These are phyloP conservation scores for Beta macrorhiza DNA, from an alignment of 179 eudicot genomes.

Conservation along the genomic window DNA sequence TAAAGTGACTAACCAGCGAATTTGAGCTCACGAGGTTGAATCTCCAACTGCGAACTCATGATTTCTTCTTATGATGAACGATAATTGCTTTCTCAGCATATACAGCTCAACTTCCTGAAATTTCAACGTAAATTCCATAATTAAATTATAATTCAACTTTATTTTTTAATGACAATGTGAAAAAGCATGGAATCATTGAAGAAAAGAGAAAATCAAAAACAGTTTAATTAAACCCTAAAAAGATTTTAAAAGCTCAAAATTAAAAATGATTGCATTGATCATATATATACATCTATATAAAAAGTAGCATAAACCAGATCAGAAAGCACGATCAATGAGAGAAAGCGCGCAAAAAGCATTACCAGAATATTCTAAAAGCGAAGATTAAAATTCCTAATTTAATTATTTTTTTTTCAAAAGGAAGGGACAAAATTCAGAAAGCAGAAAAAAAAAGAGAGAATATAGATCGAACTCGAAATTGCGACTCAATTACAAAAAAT, in stretches of 20 bases:
- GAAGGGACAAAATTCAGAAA: not conserved
- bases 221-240: slow-evolving; percentile 6
- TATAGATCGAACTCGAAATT: not conserved
- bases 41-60: slow-evolving; percentile 42
- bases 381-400: not conserved
- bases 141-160: not conserved
- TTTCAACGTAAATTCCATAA: not conserved
- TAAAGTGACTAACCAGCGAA: slow-evolving; percentile 33
- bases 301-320: slow-evolving; percentile 14
- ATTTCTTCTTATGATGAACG: slow-evolving; percentile 24
- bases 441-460: too few relatives aligned
- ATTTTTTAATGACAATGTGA: not conserved
- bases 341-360: slow-evolving; percentile 10
- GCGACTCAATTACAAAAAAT: not conserved
- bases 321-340: slow-evolving; percentile 14
- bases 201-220: not conserved
- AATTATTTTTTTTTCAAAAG: too few relatives aligned
- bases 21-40: slow-evolving; percentile 51
- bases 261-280: not conserved
- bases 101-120: not conserved
- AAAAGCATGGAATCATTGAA: slow-evolving; percentile 21
- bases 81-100: slow-evolving; percentile 3
- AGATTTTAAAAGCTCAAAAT: not conserved
- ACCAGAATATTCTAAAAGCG: slow-evolving; percentile 24
- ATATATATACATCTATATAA: not conserved